Conservation (phyloP, 2,329 filamentous ascomycete species). For the Scytalidium sp. region DNA sequence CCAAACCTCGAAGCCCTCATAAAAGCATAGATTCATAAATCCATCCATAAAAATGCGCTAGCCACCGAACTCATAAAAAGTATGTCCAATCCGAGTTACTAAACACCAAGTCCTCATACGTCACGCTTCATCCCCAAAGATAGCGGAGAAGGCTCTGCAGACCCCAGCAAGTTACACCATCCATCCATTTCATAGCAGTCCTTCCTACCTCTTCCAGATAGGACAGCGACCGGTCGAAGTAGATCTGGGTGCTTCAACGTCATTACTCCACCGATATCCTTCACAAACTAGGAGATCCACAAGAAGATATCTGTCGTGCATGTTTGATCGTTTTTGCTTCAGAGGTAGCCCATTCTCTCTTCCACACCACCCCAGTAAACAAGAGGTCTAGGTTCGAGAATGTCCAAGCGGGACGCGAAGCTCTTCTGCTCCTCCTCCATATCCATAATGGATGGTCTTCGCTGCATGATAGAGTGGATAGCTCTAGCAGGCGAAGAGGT, state of each 20-base stretch:
- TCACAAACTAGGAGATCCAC: no score
- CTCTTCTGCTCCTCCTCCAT: constrained; percentile 54
- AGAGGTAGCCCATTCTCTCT: constrained; percentile 46
- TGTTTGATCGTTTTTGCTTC: background rate
- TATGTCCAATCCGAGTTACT: background rate
- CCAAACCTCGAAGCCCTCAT: no score
- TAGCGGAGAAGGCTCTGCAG: no score
- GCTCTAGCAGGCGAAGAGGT: constrained; percentile 40
- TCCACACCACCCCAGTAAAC: constrained; percentile 63
- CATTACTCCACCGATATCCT: no score
- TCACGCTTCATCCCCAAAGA: no score
- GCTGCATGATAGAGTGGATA: constrained; percentile 57
- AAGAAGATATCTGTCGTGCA: background rate
- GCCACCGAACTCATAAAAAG: background rate
- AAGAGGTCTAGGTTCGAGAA: constrained; percentile 60
- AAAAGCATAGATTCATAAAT: background rate
- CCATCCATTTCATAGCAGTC: no score
- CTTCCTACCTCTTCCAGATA: no score
- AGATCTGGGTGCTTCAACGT: no score
- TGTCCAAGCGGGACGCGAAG: constrained; percentile 50
- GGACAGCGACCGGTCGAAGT: no score
- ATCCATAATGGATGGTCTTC: constrained; percentile 55
- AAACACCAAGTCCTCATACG: no score
- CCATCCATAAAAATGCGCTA: background rate
- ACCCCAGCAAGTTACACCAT: no score